Evolutionary conservation across 139 green algal species (phyloP).

Genomic region (Auxenochlorella pyrenoidosa): DNA sequence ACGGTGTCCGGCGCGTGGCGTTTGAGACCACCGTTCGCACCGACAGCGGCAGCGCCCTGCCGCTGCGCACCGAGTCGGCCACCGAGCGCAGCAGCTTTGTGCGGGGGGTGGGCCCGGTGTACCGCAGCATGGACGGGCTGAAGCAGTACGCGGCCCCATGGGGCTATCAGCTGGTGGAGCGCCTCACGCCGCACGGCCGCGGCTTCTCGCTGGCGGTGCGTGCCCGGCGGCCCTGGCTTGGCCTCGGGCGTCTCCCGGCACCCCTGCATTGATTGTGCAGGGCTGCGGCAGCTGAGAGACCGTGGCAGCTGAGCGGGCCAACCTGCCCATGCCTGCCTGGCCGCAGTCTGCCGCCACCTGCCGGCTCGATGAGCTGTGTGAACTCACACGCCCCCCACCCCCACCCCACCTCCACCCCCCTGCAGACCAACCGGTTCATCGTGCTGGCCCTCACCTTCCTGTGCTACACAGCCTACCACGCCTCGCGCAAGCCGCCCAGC

Average conservation of each 20-base stretch:
- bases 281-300: too few species aligned
- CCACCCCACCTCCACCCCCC: neutral
- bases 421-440: slow-evolving; percentile 54
- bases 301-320: too few species aligned
- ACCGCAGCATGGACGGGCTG: slow-evolving; percentile 27
- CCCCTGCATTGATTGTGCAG: too few species aligned
- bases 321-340: too few species aligned
- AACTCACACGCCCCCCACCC: too few species aligned
- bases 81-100: slow-evolving; percentile 1
- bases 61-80: slow-evolving; percentile 34
- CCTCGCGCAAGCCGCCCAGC: slow-evolving; percentile 87
- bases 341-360: too few species aligned
- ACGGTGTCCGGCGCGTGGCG: slow-evolving; percentile 15
- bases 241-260: too few species aligned
- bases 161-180: slow-evolving; percentile 30
- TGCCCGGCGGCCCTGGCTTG: too few species aligned
- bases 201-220: slow-evolving; percentile 30
- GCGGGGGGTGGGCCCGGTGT: neutral
- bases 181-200: neutral
- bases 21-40: slow-evolving; percentile 42
- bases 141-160: slow-evolving; percentile 25
- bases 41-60: slow-evolving; percentile 6
- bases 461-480: slow-evolving; percentile 92
- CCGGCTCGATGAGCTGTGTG: too few species aligned
- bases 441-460: slow-evolving; percentile 94